phyloP scores from a whole-genome alignment of 176 grass and related monocot species.

The Metroxylon sagu region DNA sequence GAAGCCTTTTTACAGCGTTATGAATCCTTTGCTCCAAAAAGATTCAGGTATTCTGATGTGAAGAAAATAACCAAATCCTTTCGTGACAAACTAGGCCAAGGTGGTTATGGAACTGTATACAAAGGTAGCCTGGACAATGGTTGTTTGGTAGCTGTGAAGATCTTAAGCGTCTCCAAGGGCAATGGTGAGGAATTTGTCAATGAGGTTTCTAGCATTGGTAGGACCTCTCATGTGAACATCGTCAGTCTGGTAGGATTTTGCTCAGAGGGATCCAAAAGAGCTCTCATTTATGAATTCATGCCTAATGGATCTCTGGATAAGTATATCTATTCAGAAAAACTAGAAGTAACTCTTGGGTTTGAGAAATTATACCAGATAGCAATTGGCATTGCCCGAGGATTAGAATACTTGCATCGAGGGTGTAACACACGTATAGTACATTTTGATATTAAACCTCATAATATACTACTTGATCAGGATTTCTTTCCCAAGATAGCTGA shows the following conservation, averaged over 20 bases:
- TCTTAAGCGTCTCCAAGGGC: neutral
- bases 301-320: conserved; percentile 47
- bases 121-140: neutral
- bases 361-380: conserved; percentile 51
- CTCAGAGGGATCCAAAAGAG: conserved; percentile 3
- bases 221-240: conserved; percentile 12
- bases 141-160: conserved; percentile 5
- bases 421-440: conserved; percentile 54
- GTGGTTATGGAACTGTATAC: conserved; percentile 47
- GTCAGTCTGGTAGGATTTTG: conserved; percentile 3
- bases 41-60: conserved; percentile 36
- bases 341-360: conserved; percentile 14
- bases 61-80: conserved; percentile 48
- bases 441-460: conserved; percentile 76
- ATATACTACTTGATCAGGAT: conserved; percentile 44
- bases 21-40: conserved; percentile 28
- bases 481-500: conserved; percentile 61
- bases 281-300: conserved; percentile 64
- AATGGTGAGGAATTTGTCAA: conserved; percentile 1
- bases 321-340: conserved; percentile 41
- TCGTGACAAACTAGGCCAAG: conserved; percentile 42
- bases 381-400: conserved; percentile 36
- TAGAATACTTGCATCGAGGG: conserved; percentile 53
- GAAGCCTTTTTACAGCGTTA: conserved; percentile 32
- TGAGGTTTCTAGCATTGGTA: conserved; percentile 10